Percentiles rank a stretch among this genome's conserved stretches.
Evolutionary conservation across 2,329 filamentous ascomycete species (phyloP).

Genomic region (Hypoxylon sp.): DNA sequence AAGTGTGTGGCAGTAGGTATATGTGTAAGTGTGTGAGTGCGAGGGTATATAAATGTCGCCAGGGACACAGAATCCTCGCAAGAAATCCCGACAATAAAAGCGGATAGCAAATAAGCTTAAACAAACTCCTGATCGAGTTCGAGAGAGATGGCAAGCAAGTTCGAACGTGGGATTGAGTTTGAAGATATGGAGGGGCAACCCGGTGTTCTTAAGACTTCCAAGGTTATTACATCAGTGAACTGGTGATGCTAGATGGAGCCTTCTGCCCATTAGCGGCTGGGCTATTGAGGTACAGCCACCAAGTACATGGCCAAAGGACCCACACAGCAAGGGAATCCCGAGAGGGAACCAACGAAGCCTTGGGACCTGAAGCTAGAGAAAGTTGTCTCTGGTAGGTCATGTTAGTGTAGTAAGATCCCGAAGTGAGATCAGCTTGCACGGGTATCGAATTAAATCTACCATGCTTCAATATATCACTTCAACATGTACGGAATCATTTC

Average conservation of each 20-base stretch:
- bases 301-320: constrained; percentile 19
- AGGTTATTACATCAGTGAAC: constrained; percentile 42
- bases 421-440: background rate
- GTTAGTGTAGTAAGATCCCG: constrained; percentile 15
- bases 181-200: constrained; percentile 37
- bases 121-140: background rate
- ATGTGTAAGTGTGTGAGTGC: constrained; percentile 6
- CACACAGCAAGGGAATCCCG: constrained; percentile 17
- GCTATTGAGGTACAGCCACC: constrained; percentile 24
- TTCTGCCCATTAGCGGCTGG: constrained; percentile 23
- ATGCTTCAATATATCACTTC: constrained; percentile 3
- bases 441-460: background rate
- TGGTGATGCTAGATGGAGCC: constrained; percentile 29
- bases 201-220: constrained; percentile 22
- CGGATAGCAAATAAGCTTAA: constrained; percentile 10
- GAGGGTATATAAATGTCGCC: background rate
- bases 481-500: constrained; percentile 1
- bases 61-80: background rate
- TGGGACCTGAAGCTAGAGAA: constrained; percentile 11
- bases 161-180: constrained; percentile 34
- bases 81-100: background rate
- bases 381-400: constrained; percentile 17
- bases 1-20: constrained; percentile 3
- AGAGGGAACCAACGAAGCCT: constrained; percentile 24
- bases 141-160: constrained; percentile 13